phyloP scores from a whole-genome alignment of 2,329 filamentous ascomycete genomes.

The Aspergillus japonicus region DNA sequence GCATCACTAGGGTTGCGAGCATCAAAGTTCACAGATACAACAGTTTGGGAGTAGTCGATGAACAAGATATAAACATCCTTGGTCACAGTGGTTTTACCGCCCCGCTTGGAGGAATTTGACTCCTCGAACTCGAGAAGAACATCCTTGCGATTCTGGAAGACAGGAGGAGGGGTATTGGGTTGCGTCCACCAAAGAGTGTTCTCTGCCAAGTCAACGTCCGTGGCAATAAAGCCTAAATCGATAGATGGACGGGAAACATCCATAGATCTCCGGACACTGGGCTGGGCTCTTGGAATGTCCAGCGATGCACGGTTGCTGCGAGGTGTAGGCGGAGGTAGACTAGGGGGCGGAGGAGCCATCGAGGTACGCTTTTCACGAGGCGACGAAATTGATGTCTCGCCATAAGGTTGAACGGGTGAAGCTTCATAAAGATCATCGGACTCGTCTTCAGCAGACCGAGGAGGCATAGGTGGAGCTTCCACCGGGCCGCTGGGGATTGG shows the following conservation, averaged over 20 bases:
- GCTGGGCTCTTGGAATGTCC: conserved; percentile 59
- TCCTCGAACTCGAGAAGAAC: conserved; percentile 81
- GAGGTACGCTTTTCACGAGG: conserved; percentile 43
- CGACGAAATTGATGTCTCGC: conserved; percentile 30
- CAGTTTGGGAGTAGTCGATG: conserved; percentile 93
- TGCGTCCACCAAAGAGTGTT: conserved; percentile 85
- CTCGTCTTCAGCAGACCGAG: conserved; percentile 33
- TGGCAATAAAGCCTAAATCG: conserved; percentile 81
- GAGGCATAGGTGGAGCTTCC: conserved; percentile 22
- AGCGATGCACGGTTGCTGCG: conserved; percentile 58
- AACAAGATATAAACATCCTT: conserved; percentile 87
- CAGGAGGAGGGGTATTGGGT: conserved; percentile 73
- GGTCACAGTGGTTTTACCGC: conserved; percentile 68
- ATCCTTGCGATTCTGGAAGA: conserved; percentile 78
- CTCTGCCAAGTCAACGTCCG: conserved; percentile 75
- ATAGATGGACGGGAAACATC: conserved; percentile 72
- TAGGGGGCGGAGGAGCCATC: conserved; percentile 49
- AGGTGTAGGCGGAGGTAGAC: conserved; percentile 40
- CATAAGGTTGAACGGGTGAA: conserved; percentile 40
- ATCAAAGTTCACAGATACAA: conserved; percentile 79
- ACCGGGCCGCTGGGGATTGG: conserved; percentile 22
- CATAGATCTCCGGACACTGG: conserved; percentile 61
- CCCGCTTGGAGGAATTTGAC: conserved; percentile 65
- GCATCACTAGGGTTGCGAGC: conserved; percentile 70
- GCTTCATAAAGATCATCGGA: conserved; percentile 50